phyloP scores from a whole-genome alignment of 2,329 filamentous ascomycete species.

The Pseudomassariella vexata region DNA sequence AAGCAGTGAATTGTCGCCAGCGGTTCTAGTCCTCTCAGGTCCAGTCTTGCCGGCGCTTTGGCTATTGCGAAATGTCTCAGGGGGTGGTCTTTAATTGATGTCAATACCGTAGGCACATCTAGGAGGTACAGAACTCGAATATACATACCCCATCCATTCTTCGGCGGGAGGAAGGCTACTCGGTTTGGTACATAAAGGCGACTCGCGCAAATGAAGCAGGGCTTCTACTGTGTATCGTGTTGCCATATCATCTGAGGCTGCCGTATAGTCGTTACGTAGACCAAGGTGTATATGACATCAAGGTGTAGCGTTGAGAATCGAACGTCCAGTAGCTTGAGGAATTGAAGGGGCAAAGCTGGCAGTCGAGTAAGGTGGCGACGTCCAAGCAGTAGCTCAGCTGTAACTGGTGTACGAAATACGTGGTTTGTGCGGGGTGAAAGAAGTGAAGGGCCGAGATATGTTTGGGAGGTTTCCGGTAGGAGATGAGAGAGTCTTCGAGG shows the following conservation, averaged over 20 bases:
- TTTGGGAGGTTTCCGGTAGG: too few relatives aligned
- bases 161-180: conserved; percentile 73
- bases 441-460: not conserved
- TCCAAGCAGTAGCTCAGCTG: too few relatives aligned
- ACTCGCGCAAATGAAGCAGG: conserved; percentile 70
- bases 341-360: not conserved
- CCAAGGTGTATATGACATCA: not conserved
- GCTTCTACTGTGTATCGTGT: conserved; percentile 70
- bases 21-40: conserved; percentile 37
- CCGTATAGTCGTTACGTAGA: not conserved
- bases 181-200: conserved; percentile 78
- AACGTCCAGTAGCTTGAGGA: not conserved
- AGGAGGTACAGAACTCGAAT: conserved; percentile 3
- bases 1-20: conserved; percentile 37
- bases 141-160: conserved; percentile 90
- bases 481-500: too few relatives aligned
- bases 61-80: conserved; percentile 39
- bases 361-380: not conserved
- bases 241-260: conserved; percentile 37
- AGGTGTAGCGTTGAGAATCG: not conserved
- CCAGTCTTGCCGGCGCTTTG: conserved; percentile 29
- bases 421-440: not conserved
- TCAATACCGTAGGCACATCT: conserved; percentile 6
- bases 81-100: conserved; percentile 30
- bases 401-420: too few relatives aligned